These are phyloP conservation scores for Ulvella scutata DNA, from an alignment of 139 green algal species.

Conservation along the genomic window DNA sequence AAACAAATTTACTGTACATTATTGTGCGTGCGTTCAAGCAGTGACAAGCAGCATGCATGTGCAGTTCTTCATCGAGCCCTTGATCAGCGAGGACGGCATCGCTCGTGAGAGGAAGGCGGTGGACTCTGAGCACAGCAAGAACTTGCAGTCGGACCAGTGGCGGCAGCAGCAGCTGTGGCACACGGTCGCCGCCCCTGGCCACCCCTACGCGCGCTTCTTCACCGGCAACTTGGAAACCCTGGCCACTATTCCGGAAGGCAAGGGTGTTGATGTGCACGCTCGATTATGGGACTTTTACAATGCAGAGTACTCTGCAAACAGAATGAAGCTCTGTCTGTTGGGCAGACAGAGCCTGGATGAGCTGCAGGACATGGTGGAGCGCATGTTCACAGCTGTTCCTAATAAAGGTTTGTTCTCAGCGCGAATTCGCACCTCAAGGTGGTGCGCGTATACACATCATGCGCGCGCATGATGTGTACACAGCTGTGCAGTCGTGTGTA, in stretches of 20 bases:
- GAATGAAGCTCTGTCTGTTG: slow-evolving; percentile 51
- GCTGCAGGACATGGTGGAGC: slow-evolving; percentile 44
- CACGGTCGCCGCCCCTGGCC: slow-evolving; percentile 28
- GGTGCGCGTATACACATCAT: no score
- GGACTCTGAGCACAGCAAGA: slow-evolving; percentile 72
- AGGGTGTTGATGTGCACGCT: slow-evolving; percentile 26
- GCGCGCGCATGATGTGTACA: no score
- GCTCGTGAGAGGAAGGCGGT: slow-evolving; percentile 64
- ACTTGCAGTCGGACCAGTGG: slow-evolving; percentile 67
- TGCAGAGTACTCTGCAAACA: slow-evolving; percentile 54
- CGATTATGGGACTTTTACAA: slow-evolving; percentile 42
- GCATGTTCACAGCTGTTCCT: slow-evolving; percentile 30
- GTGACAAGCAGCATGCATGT: slow-evolving; percentile 16
- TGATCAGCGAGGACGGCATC: slow-evolving; percentile 54
- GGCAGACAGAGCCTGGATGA: slow-evolving; percentile 43
- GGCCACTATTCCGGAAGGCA: slow-evolving; percentile 5
- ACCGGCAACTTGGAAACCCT: slow-evolving; percentile 43
- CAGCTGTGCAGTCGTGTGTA: no score
- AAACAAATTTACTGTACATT: background rate
- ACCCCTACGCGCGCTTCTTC: slow-evolving; percentile 61
- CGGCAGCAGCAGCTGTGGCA: slow-evolving; percentile 58
- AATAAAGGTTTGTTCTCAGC: slow-evolving; percentile 22
- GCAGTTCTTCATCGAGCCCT: slow-evolving; percentile 79
- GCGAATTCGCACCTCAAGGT: slow-evolving; percentile 13
- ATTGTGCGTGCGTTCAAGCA: background rate